Evolutionary conservation across 257 asterid species (phyloP).

Genomic region (Solanum gracilifrons): DNA sequence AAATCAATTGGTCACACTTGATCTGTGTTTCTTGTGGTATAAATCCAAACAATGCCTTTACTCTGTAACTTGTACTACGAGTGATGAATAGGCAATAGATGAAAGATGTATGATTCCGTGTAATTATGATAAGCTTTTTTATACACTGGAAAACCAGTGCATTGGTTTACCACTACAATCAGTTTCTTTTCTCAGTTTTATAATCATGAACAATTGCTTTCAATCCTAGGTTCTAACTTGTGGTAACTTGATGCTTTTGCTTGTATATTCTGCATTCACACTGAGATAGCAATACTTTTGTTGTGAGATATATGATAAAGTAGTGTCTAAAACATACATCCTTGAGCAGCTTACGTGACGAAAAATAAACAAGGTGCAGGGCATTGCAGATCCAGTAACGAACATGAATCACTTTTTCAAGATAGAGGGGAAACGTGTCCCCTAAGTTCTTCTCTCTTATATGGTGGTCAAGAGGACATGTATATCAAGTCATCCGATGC

Average conservation of each 20-base stretch:
- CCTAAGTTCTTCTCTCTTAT: conserved; percentile 41
- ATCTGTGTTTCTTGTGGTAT: background rate
- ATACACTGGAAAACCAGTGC: background rate
- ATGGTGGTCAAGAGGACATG: conserved; percentile 45
- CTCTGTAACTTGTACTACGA: background rate
- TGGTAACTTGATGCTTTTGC: background rate
- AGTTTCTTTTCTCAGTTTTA: background rate
- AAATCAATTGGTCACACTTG: background rate
- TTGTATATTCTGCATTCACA: background rate
- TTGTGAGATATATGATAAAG: background rate
- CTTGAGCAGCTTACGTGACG: conserved; percentile 8
- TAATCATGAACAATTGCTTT: background rate
- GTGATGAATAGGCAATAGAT: background rate
- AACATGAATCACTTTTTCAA: conserved; percentile 15
- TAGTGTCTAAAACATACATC: background rate
- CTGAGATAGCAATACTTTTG: background rate
- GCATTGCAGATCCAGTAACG: conserved; percentile 7
- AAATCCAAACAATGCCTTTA: background rate
- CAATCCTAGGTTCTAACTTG: background rate
- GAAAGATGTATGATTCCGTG: background rate
- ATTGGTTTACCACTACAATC: background rate
- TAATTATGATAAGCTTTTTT: background rate
- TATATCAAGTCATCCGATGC: conserved; percentile 22
- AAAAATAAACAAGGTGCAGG: conserved; percentile 13
- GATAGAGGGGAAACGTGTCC: conserved; percentile 31